Evolutionary conservation across 73 alveolate genomes (phyloP), one percentile per base, ranked within the genome.

Genomic region (Paramecium pentaurelia): DNA sequence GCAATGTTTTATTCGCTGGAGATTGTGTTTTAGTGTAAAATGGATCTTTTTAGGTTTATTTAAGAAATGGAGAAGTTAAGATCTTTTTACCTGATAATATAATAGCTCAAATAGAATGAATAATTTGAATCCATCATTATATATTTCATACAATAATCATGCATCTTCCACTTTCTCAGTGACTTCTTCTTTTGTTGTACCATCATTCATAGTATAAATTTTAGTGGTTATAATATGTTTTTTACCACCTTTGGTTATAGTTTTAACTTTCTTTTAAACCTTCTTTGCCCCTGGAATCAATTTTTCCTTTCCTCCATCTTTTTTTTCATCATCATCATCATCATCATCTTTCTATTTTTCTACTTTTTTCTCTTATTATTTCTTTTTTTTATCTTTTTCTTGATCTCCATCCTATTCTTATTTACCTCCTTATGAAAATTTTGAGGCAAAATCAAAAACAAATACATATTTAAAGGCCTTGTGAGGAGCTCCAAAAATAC

Each of bases 401-500:
- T 80, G 2, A 25, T 80, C 44, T 47, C 73, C 91, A 7, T 34
- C 70, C 22, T 8, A 58, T 47, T 71, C 88, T 42, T 16, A 42
- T 73, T 73, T 37, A 5, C 60, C 87, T 14, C 60, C 95, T 22
- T 84, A 8, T 6, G 6, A 77, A 45, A 42, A 80, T 10, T 80
- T 80, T 34, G 44, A 27, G 0, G 96, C 93, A 71, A 59, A 93
- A 87, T 84, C 93, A 30, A 93, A 64, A 4, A 86, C 95, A 22
- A 71, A 34, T 7, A 77, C 73, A 93, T 58, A 32, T 22, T 70
- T 85, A 44, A 47, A 88, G 11, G 92, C 93, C 49, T 30, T 73
- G 20, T 93, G 96, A 22, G 34, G 44, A 20, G 95, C 93, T 47
- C 85, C 85, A 60, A 68, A 88, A 14, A 93, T 86, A 25, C 96